These are phyloP conservation scores for Rhizopogon vesiculosus DNA, from an alignment of 768 basidiomycete genomes.

Conservation along the genomic window DNA sequence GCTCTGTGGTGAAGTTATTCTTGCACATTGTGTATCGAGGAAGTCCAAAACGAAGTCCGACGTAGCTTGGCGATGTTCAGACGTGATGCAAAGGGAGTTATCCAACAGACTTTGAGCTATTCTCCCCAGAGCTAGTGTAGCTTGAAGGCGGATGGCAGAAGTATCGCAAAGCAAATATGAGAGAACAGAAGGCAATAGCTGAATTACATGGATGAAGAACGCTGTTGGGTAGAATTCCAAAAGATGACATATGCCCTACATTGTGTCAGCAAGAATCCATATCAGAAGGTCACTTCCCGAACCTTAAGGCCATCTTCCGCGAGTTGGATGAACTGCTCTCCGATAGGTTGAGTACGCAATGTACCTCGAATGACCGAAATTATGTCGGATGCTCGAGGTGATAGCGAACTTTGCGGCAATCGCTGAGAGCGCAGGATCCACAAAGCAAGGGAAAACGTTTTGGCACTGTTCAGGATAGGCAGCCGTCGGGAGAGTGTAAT, in stretches of 20 bases:
- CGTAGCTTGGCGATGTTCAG: slow-evolving; percentile 17
- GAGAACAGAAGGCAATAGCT: slow-evolving; percentile 18
- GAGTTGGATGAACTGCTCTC: slow-evolving; percentile 8
- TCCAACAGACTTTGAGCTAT: slow-evolving; percentile 24
- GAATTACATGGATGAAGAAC: slow-evolving; percentile 14
- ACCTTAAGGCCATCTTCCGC: slow-evolving; percentile 26
- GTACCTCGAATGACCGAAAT: slow-evolving; percentile 30
- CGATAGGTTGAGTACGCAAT: slow-evolving; percentile 24
- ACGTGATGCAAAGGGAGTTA: slow-evolving; percentile 26
- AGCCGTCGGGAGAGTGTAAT: slow-evolving; percentile 33
- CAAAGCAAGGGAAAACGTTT: slow-evolving; percentile 42
- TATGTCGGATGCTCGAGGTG: slow-evolving; percentile 26
- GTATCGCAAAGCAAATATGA: slow-evolving; percentile 10
- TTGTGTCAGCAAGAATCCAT: neutral
- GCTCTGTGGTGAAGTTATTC: neutral
- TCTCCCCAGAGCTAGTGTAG: slow-evolving; percentile 17
- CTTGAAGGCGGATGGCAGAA: slow-evolving; percentile 13
- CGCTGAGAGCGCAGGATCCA: slow-evolving; percentile 48
- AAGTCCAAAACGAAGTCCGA: slow-evolving; percentile 23
- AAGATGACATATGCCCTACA: slow-evolving; percentile 20
- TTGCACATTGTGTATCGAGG: slow-evolving; percentile 13
- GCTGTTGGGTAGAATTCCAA: slow-evolving; percentile 11
- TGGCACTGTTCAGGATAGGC: slow-evolving; percentile 35
- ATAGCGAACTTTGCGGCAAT: slow-evolving; percentile 39
- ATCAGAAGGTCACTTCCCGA: neutral